Conservation (phyloP, 2,329 filamentous ascomycete species). For the Dactylellina haptotyla region DNA sequence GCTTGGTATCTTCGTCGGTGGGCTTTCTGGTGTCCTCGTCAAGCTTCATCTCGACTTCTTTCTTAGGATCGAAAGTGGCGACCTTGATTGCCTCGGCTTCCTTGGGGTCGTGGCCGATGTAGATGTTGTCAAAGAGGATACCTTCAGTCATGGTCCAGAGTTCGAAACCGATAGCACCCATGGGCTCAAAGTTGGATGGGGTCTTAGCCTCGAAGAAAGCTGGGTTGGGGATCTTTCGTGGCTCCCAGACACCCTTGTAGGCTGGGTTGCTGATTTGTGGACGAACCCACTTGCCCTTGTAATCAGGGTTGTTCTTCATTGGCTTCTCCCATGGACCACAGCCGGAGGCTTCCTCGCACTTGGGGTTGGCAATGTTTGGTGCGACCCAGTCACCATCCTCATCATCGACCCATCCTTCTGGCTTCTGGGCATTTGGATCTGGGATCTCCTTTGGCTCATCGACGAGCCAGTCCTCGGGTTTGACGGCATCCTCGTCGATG, state of each 20-base stretch:
- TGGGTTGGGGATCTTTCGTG: slow-evolving; percentile 96
- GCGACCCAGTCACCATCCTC: slow-evolving; percentile 98
- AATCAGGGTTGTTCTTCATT: slow-evolving; percentile 91
- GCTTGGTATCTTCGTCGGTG: slow-evolving; percentile 66
- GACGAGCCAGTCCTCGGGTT: slow-evolving; percentile 96
- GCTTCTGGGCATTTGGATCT: slow-evolving; percentile 96
- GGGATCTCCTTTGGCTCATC: slow-evolving; percentile 82
- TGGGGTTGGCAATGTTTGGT: slow-evolving; percentile 91
- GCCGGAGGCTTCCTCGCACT: slow-evolving; percentile 91
- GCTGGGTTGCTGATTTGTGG: slow-evolving; percentile 94
- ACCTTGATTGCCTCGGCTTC: slow-evolving; percentile 89
- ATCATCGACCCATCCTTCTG: slow-evolving; percentile 99
- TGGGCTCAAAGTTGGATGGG: slow-evolving; percentile 95
- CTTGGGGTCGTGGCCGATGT: slow-evolving; percentile 95
- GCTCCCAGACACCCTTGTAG: slow-evolving; percentile 96
- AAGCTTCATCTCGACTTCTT: slow-evolving; percentile 78
- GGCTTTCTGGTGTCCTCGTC: slow-evolving; percentile 58
- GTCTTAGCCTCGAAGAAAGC: slow-evolving; percentile 97
- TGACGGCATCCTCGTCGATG: slow-evolving; percentile 88
- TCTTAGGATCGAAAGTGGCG: slow-evolving; percentile 91
- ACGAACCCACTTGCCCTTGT: slow-evolving; percentile 99
- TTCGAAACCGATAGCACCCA: slow-evolving; percentile 97
- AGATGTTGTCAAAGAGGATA: slow-evolving; percentile 99
- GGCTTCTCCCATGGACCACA: slow-evolving; percentile 93
- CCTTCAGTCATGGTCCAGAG: slow-evolving; percentile 99